A percentile compares a stretch with the other conserved stretches of the same genome.
Conservation (phyloP, 2,329 filamentous ascomycete genomes). For the Trichoderma breve region DNA sequence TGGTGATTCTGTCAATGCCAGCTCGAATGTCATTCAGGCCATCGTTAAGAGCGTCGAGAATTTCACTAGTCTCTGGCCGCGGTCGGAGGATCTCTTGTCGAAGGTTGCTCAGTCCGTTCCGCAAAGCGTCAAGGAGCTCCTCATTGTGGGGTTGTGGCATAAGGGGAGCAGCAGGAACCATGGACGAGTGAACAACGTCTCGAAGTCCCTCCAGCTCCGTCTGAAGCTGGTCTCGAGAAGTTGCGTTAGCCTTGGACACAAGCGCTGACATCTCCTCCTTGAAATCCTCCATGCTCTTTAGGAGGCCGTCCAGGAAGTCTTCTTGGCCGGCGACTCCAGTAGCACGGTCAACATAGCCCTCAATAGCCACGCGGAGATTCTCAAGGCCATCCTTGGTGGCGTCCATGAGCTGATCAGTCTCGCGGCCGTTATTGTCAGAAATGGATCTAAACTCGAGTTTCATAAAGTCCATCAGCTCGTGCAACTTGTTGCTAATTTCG, state of each 20-base stretch:
- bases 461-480: slow-evolving; percentile 64
- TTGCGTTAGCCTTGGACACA: slow-evolving; percentile 35
- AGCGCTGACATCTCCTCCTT: slow-evolving; percentile 56
- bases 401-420: slow-evolving; percentile 85
- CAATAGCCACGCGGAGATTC: slow-evolving; percentile 74
- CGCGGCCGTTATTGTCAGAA: slow-evolving; percentile 67
- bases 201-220: slow-evolving; percentile 80
- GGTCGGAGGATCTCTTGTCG: slow-evolving; percentile 70
- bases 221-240: slow-evolving; percentile 64
- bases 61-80: slow-evolving; percentile 74
- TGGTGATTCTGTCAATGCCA: slow-evolving; percentile 72
- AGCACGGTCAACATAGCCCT: slow-evolving; percentile 73
- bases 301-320: slow-evolving; percentile 70
- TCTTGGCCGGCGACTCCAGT: slow-evolving; percentile 69
- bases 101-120: slow-evolving; percentile 70
- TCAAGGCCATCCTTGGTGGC: slow-evolving; percentile 86
- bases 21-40: slow-evolving; percentile 74
- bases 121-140: slow-evolving; percentile 69
- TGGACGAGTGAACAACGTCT: slow-evolving; percentile 69
- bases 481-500: slow-evolving; percentile 54
- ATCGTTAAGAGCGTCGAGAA: slow-evolving; percentile 86
- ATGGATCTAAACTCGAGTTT: slow-evolving; percentile 58
- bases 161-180: slow-evolving; percentile 59
- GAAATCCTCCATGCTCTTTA: slow-evolving; percentile 64
- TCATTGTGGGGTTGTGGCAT: slow-evolving; percentile 44